Conservation (phyloP, 768 basidiomycete genomes). For the Psilocybe azurescens region DNA sequence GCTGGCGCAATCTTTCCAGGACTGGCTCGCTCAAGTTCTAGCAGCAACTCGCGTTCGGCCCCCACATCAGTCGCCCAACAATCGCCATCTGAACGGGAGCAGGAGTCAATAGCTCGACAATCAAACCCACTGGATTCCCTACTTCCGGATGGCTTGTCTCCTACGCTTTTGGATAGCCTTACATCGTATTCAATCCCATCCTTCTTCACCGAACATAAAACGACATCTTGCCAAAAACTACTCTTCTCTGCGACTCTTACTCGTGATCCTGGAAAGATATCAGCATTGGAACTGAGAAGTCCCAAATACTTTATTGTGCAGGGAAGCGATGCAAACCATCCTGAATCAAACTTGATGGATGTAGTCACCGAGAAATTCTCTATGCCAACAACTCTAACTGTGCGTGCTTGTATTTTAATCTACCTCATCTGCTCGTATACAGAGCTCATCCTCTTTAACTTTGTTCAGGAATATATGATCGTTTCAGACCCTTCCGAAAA, state of each 20-base stretch:
- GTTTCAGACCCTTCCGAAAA: slow-evolving; percentile 81
- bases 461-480: slow-evolving; percentile 83
- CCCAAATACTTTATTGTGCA: slow-evolving; percentile 92
- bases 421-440: neutral
- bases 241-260: slow-evolving; percentile 97
- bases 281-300: slow-evolving; percentile 74
- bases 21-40: slow-evolving; percentile 88
- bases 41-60: slow-evolving; percentile 59
- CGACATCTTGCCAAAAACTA: slow-evolving; percentile 87
- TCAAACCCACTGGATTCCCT: slow-evolving; percentile 24
- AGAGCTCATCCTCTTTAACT: slow-evolving; percentile 3
- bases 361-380: slow-evolving; percentile 78
- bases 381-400: slow-evolving; percentile 79
- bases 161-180: slow-evolving; percentile 55
- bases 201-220: slow-evolving; percentile 61
- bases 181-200: slow-evolving; percentile 45
- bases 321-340: slow-evolving; percentile 42
- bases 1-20: slow-evolving; percentile 93
- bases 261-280: slow-evolving; percentile 91
- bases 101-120: neutral
- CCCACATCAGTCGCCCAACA: slow-evolving; percentile 8
- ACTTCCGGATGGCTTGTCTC: slow-evolving; percentile 39
- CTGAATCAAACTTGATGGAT: slow-evolving; percentile 47
- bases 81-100: slow-evolving; percentile 17
- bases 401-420: slow-evolving; percentile 35